phyloP scores from a whole-genome alignment of 345 rosid genomes.

The Syzygium jambos region DNA sequence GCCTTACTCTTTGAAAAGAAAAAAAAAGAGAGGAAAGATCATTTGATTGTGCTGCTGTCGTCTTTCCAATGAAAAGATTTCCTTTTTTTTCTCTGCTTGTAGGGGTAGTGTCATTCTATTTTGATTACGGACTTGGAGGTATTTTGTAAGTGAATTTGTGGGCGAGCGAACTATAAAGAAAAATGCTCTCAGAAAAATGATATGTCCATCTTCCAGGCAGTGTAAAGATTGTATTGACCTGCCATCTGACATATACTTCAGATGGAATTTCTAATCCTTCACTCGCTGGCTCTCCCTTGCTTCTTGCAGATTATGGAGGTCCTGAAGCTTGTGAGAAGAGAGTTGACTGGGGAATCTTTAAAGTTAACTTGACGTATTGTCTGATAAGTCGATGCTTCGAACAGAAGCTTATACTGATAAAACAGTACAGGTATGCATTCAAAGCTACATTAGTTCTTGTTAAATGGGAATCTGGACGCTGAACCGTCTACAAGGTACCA shows the following conservation, averaged over 20 bases:
- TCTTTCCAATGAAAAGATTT: background rate
- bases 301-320: conserved; percentile 66
- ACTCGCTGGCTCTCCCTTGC: background rate
- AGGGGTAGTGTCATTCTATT: background rate
- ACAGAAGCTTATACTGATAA: background rate
- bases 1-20: background rate
- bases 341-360: conserved; percentile 58
- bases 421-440: background rate
- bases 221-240: background rate
- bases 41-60: background rate
- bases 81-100: background rate
- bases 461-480: background rate
- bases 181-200: background rate
- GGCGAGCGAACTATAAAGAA: background rate
- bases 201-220: background rate
- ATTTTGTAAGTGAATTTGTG: background rate
- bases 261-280: background rate
- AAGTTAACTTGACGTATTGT: conserved; percentile 7
- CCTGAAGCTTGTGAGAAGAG: conserved; percentile 67
- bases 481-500: background rate
- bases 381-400: background rate
- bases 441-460: background rate
- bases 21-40: background rate
- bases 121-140: background rate
- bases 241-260: background rate